Base-by-base conservation (phyloP, 108 stramenopile species). In the Skeletonema costatum region DNA sequence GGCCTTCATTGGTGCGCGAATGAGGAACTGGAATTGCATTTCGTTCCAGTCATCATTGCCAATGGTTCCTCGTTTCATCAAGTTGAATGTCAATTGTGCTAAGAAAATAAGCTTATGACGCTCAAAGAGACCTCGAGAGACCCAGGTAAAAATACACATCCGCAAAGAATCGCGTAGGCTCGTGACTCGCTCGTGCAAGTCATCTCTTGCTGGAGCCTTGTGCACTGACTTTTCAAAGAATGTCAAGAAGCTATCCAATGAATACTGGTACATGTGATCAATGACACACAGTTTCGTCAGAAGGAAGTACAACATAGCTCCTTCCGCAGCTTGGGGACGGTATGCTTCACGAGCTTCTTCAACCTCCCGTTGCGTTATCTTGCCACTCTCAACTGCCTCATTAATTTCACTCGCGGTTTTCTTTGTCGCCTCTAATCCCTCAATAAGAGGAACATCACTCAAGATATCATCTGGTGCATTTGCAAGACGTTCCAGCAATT, bases 251-350 rank as follows among this genome's bases (percentile, higher is more conserved):
- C 87, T 85, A 68, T 97, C 96, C 46, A 97, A 76, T 14, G 92
- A 93, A 75, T 97, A 97, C 81, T 97, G 96, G 85, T 97, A 97
- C 95, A 97, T 97, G 80, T 96, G 93, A 73, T 97, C 88, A 64
- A 97, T 94, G 66, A 85, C 60, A 65, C 81, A 91, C 41, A 97
- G 85, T 64, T 94, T 91, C 0, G 96, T 97, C 36, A 97, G 85
- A 59, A 96, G 84, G 87, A 97, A 96, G 82, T 97, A 97, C 9
- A 97, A 85, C 96, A 97, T 97, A n/a, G 96, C 95, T 17, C 95
- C 96, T 70, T 97, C 96, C 1, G 92, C 76, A 29, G 96, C 96
- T 70, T 94, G 92, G 12, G 87, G 87, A 4, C 95, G 79, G 87
- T 96, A 97, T 44, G 84, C 70, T 75, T 97, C 95, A 38, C 96